Conservation (phyloP, 768 basidiomycete species). For the Russula foetens region DNA sequence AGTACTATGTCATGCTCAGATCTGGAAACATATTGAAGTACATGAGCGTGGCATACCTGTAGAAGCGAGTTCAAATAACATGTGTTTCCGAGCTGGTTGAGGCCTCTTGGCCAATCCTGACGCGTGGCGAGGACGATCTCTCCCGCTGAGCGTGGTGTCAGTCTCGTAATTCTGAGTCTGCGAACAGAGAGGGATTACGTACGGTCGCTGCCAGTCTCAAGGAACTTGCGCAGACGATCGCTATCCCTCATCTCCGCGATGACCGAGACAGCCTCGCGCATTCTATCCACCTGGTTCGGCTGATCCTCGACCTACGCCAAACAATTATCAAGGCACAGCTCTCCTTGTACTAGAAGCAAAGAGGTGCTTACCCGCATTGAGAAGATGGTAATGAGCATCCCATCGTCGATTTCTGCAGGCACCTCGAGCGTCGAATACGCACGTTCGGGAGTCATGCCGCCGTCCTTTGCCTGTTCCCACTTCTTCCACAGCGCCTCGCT, state of each 20-base stretch:
- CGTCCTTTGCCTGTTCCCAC: slow-evolving; percentile 49
- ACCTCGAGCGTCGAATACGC: slow-evolving; percentile 70
- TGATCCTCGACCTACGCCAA: slow-evolving; percentile 56
- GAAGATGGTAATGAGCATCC: slow-evolving; percentile 69
- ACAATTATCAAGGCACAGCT: slow-evolving; percentile 8
- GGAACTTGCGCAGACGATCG: slow-evolving; percentile 54
- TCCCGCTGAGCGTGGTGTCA: slow-evolving; percentile 41
- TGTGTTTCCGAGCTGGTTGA: slow-evolving; percentile 85
- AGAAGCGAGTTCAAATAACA: slow-evolving; percentile 80
- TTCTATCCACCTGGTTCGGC: slow-evolving; percentile 55
- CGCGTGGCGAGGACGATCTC: slow-evolving; percentile 45
- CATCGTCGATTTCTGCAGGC: slow-evolving; percentile 63
- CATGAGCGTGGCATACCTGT: slow-evolving; percentile 38
- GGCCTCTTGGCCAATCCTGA: slow-evolving; percentile 71
- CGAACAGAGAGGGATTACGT: slow-evolving; percentile 28
- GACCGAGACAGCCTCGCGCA: slow-evolving; percentile 62
- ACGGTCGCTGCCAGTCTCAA: slow-evolving; percentile 69
- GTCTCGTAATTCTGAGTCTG: background rate
- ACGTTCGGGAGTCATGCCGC: slow-evolving; percentile 55
- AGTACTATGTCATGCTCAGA: slow-evolving; percentile 49
- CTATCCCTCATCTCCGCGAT: slow-evolving; percentile 75
- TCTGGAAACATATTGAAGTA: background rate
- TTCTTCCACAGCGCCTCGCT: slow-evolving; percentile 40
- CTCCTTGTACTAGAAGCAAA: slow-evolving; percentile 14
- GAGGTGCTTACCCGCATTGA: slow-evolving; percentile 48